Percentiles rank a stretch among this genome's conserved stretches.
phyloP scores from a whole-genome alignment of 75 land plant species.

The Larix kaempferi region DNA sequence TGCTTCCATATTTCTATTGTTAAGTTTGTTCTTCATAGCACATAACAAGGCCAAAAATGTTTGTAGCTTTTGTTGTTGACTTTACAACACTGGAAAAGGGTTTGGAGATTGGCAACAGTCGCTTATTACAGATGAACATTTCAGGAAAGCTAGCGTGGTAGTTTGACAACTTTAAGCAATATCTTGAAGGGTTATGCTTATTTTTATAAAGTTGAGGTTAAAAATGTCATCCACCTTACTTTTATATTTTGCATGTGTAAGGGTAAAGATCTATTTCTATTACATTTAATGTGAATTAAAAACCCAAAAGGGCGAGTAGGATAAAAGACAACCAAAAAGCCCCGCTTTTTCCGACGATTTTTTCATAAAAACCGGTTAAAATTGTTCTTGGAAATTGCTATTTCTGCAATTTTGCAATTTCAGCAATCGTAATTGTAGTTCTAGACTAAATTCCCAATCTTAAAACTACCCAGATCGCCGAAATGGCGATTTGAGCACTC shows the following conservation, averaged over 20 bases:
- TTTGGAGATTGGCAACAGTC: neutral
- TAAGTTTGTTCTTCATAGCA: slow-evolving; percentile 17
- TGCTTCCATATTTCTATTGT: slow-evolving; percentile 87
- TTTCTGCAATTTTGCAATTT: too few species aligned
- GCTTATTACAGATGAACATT: slow-evolving; percentile 79
- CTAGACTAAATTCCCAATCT: too few species aligned
- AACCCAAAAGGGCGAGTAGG: too few species aligned
- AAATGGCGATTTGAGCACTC: too few species aligned
- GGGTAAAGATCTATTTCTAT: neutral
- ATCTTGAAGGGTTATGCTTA: slow-evolving; percentile 46
- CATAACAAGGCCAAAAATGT: neutral
- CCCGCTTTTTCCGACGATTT: too few species aligned
- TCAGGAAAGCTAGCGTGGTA: slow-evolving; percentile 58
- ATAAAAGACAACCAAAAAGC: too few species aligned
- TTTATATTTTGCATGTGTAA: neutral
- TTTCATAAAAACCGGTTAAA: too few species aligned
- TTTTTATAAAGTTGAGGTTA: slow-evolving; percentile 69
- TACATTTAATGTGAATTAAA: neutral
- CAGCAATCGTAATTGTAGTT: too few species aligned
- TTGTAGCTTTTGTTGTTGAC: neutral
- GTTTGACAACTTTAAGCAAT: slow-evolving; percentile 48
- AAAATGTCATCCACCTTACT: neutral
- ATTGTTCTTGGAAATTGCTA: too few species aligned
- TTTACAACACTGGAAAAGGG: neutral
- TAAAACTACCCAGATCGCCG: too few species aligned